Conservation (phyloP, 2,329 filamentous ascomycete genomes). For the Scedosporium aurantiacum region DNA sequence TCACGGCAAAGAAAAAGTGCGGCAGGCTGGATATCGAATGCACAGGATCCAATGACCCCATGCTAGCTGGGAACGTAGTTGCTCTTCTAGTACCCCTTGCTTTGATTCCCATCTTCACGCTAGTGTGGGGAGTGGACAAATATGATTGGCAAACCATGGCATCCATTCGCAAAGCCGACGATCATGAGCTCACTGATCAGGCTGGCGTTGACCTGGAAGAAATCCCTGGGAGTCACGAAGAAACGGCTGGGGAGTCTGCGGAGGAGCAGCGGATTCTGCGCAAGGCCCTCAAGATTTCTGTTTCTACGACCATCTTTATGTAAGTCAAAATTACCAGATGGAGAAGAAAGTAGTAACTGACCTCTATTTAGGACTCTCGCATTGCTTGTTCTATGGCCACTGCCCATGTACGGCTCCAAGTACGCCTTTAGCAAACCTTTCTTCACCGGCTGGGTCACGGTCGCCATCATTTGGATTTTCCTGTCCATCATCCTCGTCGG, state of each 20-base stretch:
- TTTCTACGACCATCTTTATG: constrained; percentile 21
- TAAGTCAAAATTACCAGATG: constrained; percentile 30
- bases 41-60: constrained; percentile 73
- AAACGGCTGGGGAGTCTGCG: constrained; percentile 25
- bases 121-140: constrained; percentile 46
- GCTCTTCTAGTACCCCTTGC: constrained; percentile 67
- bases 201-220: constrained; percentile 33
- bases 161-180: constrained; percentile 66
- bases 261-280: constrained; percentile 38
- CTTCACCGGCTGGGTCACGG: constrained; percentile 71
- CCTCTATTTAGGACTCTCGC: constrained; percentile 39
- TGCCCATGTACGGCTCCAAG: constrained; percentile 74
- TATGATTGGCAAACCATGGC: constrained; percentile 85
- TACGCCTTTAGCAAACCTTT: constrained; percentile 77
- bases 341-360: not conserved
- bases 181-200: constrained; percentile 46
- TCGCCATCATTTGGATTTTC: constrained; percentile 74
- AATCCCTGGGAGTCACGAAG: constrained; percentile 38
- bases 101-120: constrained; percentile 66
- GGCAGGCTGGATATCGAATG: constrained; percentile 59
- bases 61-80: constrained; percentile 78
- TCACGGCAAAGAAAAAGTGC: constrained; percentile 59
- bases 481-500: constrained; percentile 62
- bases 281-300: constrained; percentile 38
- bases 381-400: constrained; percentile 76